A percentile compares a stretch with the other conserved stretches of the same genome.
phyloP scores from a whole-genome alignment of 176 grass and related monocot genomes.

The Elaeis guineensis region DNA sequence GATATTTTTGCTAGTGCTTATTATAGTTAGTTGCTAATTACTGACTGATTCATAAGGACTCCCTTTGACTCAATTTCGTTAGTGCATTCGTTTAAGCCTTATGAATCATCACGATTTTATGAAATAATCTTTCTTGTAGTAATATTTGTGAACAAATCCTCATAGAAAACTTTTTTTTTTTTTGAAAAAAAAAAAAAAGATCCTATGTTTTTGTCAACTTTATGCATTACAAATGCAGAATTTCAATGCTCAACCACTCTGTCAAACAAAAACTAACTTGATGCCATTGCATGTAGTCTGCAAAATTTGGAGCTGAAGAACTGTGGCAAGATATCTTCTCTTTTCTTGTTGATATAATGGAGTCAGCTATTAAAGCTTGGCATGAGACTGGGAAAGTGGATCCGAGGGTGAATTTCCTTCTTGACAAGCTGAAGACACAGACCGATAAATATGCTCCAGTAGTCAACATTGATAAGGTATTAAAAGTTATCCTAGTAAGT shows the following conservation, averaged over 20 bases:
- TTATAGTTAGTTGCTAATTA: too few species aligned
- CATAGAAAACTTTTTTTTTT: too few species aligned
- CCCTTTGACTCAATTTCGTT: background rate
- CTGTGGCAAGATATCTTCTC: slow-evolving; percentile 35
- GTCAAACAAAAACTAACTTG: background rate
- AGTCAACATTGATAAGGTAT: slow-evolving; percentile 88
- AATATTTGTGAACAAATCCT: background rate
- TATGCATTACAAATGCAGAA: too few species aligned
- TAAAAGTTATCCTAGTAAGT: background rate
- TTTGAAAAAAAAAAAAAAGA: too few species aligned
- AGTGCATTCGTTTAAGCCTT: too few species aligned
- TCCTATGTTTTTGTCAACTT: too few species aligned
- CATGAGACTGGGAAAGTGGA: slow-evolving; percentile 73
- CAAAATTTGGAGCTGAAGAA: slow-evolving; percentile 46
- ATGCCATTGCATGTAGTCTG: slow-evolving; percentile 34
- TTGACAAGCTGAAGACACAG: slow-evolving; percentile 73
- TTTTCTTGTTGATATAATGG: slow-evolving; percentile 69
- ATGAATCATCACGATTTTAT: background rate
- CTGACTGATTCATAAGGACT: background rate
- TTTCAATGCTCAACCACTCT: too few species aligned
- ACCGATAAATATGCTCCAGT: slow-evolving; percentile 56
- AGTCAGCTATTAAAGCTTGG: slow-evolving; percentile 69
- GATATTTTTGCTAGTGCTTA: too few species aligned
- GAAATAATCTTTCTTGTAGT: background rate
- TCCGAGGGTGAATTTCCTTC: slow-evolving; percentile 73